Conservation (phyloP, 768 basidiomycete genomes). For the Suillus brevipes region DNA sequence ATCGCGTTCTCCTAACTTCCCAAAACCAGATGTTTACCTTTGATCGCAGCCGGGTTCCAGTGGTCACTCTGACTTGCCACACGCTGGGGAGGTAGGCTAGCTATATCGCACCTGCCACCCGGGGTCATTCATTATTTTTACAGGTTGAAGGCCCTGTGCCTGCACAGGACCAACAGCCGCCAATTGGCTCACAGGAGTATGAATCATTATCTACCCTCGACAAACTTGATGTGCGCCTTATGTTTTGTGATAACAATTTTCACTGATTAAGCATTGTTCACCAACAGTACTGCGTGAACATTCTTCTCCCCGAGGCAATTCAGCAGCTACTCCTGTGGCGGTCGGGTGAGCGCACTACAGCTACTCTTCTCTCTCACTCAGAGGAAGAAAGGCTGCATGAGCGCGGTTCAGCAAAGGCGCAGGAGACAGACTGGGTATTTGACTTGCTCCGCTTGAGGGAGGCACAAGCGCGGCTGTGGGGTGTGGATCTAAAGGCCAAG, state of each 20-base stretch:
- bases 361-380: constrained; percentile 46
- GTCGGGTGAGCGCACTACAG: constrained; percentile 52
- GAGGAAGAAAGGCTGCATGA: constrained; percentile 60
- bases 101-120: no score
- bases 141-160: not conserved
- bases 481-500: constrained; percentile 29
- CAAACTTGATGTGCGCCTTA: constrained; percentile 49
- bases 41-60: not conserved
- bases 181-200: constrained; percentile 43
- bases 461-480: constrained; percentile 41
- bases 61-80: not conserved
- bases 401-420: constrained; percentile 46
- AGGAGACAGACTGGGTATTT: constrained; percentile 68
- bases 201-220: constrained; percentile 45
- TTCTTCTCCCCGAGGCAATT: constrained; percentile 71
- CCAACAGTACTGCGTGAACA: constrained; percentile 65
- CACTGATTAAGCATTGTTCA: constrained; percentile 1
- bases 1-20: not conserved
- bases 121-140: not conserved
- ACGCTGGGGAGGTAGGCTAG: not conserved
- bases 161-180: constrained; percentile 20
- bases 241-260: not conserved
- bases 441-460: constrained; percentile 49
- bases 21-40: not conserved
- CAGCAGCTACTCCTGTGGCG: constrained; percentile 78